Evolutionary conservation across 805 yeast species (phyloP).

Genomic region (Wickerhamiella spandovensis): DNA sequence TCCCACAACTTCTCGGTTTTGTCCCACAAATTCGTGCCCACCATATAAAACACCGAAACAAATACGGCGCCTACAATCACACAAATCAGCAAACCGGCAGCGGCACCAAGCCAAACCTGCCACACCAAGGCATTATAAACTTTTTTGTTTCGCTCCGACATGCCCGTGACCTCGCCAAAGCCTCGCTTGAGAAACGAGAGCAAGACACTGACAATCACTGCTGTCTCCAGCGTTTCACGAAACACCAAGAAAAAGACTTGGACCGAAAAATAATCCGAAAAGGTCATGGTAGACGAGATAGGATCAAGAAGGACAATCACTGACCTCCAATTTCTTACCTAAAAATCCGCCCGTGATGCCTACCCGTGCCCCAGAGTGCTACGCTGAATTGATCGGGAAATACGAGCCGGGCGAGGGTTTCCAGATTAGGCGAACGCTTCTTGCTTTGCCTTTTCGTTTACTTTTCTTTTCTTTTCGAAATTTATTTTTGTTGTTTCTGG

Average conservation of each 20-base stretch:
- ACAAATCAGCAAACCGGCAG: conserved; percentile 56
- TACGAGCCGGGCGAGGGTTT: neutral
- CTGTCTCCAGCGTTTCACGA: conserved; percentile 83
- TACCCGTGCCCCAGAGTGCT: neutral
- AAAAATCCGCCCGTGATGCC: neutral
- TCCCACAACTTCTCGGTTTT: conserved; percentile 83
- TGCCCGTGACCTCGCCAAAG: conserved; percentile 32
- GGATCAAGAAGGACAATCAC: neutral
- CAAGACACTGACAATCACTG: conserved; percentile 71
- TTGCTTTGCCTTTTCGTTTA: too few species aligned
- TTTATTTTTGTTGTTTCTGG: too few species aligned
- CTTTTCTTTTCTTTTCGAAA: too few species aligned
- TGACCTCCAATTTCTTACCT: neutral
- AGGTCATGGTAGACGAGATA: conserved; percentile 2
- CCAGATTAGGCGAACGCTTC: neutral
- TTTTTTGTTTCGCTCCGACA: conserved; percentile 8
- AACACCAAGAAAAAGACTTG: conserved; percentile 80
- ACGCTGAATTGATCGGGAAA: neutral
- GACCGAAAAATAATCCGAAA: conserved; percentile 37
- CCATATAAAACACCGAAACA: conserved; percentile 52
- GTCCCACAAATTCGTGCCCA: conserved; percentile 81
- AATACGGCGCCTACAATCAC: conserved; percentile 59
- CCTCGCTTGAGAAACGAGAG: conserved; percentile 79
- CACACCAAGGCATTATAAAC: conserved; percentile 36
- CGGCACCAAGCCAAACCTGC: conserved; percentile 78